Evolutionary conservation across 768 basidiomycete genomes (phyloP).

Genomic region (Mycena venus): DNA sequence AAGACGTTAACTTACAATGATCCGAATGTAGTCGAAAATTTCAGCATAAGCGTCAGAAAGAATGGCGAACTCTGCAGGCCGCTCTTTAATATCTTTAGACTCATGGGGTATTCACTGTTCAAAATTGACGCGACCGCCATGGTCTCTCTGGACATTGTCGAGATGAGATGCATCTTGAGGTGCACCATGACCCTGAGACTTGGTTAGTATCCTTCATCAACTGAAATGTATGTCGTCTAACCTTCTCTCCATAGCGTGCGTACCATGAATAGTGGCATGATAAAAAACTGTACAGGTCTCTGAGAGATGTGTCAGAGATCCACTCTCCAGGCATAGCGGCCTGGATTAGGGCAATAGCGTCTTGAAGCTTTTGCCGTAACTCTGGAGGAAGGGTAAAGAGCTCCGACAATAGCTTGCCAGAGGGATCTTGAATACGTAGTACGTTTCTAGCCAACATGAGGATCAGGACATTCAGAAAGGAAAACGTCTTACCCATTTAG

Average conservation of each 20-base stretch:
- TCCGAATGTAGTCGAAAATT: neutral
- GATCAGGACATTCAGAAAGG: neutral
- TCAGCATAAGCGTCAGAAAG: slow-evolving; percentile 16
- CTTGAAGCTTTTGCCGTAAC: neutral
- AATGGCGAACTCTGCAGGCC: neutral
- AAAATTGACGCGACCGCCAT: neutral
- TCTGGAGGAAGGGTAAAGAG: neutral
- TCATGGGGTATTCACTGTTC: neutral
- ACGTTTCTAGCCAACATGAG: neutral
- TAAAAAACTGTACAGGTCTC: neutral
- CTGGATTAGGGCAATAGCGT: neutral
- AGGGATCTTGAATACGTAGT: neutral
- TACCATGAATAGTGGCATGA: neutral
- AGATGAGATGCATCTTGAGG: neutral
- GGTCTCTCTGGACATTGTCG: neutral
- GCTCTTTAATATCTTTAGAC: neutral
- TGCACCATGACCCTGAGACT: neutral
- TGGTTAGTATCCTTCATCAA: neutral
- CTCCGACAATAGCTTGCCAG: neutral
- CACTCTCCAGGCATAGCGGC: neutral
- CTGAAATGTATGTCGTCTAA: neutral
- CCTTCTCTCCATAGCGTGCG: neutral
- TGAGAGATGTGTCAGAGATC: neutral
- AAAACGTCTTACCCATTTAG: neutral
- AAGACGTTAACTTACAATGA: slow-evolving; percentile 10